Evolutionary conservation across 179 eudicot species (phyloP), one percentile per base, ranked within the genome.

Genomic region (Spinacia oleracea): DNA sequence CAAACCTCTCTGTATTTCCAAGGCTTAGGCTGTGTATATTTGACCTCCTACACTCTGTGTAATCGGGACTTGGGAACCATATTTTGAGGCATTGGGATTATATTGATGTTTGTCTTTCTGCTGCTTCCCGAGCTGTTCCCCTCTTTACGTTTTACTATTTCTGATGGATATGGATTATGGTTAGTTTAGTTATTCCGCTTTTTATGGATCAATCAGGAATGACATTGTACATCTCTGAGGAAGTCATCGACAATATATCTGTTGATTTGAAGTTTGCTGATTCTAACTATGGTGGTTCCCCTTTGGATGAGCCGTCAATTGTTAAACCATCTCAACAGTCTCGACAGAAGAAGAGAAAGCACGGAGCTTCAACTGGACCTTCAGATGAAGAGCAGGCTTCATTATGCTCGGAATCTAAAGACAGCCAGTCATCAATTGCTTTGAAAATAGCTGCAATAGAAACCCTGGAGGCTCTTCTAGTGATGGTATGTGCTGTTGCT

Each of bases 361-460:
- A 83, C 79, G 86, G 82, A 53, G 80, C 75, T 84, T 73, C 73
- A 25, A 68, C 77, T 60, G 80, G 76, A 29, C 55, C 79, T 11
- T 68, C 60, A 43, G 83, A 70, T 48, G 90, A 80, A 78, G 88
- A 88, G 56, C 79, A 87, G 64, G 80, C 82, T 80, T 80, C 69
- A 31, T 75, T 67, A 78, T 75, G 69, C 82, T 63, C 77, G 65
- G 89, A 86, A 72, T 53, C 81, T 77, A 84, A 42, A 80, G 85
- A 84, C 75, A 59, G 74, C 66, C 64, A 56, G 60, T 68, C 82
- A 25, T 85, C 90, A 75, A 50, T 89, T 51, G 78, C 96, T 20
- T 81, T 90, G 53, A 89, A 90, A 85, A 89, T 89, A 74, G 98
- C 98, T 80, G 98, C 97, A 50, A 64, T 93, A 21, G 89, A 90